These are phyloP conservation scores for Paraglomus occultum DNA, from an alignment of 192 early-diverging fungal genomes.

Conservation along the genomic window DNA sequence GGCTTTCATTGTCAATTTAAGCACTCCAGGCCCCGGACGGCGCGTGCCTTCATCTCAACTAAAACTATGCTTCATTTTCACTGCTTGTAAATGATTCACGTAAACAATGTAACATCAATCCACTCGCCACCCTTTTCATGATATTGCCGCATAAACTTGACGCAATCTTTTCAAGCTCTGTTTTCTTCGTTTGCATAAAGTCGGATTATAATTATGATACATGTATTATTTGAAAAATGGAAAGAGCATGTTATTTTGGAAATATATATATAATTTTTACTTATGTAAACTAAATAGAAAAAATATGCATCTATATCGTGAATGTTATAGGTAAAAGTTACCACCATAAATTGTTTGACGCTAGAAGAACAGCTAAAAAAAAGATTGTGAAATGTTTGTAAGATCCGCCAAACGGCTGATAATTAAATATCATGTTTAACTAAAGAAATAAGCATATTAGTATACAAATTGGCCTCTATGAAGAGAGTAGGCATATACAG, in stretches of 20 bases:
- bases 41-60: no score
- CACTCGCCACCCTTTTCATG: no score
- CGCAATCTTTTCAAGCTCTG: no score
- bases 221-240: conserved; percentile 9
- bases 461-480: neutral
- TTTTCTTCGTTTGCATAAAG: no score
- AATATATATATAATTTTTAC: neutral
- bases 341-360: neutral
- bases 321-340: conserved; percentile 14
- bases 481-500: conserved; percentile 2
- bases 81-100: no score
- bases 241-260: conserved; percentile 1
- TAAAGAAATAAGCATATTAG: neutral
- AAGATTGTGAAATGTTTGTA: conserved; percentile 16
- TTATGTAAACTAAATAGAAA: neutral
- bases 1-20: no score
- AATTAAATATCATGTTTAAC: neutral
- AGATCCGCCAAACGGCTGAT: neutral
- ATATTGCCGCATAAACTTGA: no score
- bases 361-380: conserved; percentile 10
- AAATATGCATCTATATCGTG: conserved; percentile 7
- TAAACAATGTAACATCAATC: no score
- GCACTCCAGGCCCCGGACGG: no score
- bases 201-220: conserved; percentile 7
- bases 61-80: no score